Conservation (phyloP, 2,329 filamentous ascomycete genomes). For the Graphium sp. region DNA sequence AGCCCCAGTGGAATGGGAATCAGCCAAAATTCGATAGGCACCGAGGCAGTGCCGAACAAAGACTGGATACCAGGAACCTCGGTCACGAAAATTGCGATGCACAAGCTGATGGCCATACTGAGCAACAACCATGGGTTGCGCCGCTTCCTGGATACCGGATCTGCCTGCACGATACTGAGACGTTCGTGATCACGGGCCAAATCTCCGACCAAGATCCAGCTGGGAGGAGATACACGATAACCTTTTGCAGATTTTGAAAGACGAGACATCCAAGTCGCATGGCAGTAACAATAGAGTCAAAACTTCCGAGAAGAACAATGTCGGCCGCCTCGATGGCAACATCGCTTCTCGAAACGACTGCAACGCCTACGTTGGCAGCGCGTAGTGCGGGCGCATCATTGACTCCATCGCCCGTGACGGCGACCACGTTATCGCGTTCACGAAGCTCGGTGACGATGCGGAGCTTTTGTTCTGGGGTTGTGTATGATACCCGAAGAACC, state of each 20-base stretch:
- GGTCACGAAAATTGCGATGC: conserved; percentile 35
- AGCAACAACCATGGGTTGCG: conserved; percentile 31
- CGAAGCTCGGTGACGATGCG: conserved; percentile 56
- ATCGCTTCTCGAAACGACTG: conserved; percentile 46
- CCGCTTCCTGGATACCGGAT: conserved; percentile 25
- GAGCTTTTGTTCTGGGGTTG: conserved; percentile 43
- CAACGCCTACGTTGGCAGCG: conserved; percentile 52
- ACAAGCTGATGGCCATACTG: conserved; percentile 25
- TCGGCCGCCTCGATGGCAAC: conserved; percentile 49
- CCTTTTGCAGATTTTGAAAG: conserved; percentile 23
- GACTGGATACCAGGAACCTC: conserved; percentile 30
- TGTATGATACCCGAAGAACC: not conserved
- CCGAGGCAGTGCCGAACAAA: conserved; percentile 27
- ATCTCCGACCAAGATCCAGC: conserved; percentile 39
- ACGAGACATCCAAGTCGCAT: conserved; percentile 27
- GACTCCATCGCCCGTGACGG: conserved; percentile 60
- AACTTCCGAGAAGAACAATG: conserved; percentile 53
- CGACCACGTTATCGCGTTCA: conserved; percentile 38
- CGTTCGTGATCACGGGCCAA: conserved; percentile 37
- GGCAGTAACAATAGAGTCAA: conserved; percentile 52
- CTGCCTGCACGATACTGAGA: conserved; percentile 35
- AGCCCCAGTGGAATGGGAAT: conserved; percentile 31
- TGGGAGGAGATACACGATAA: conserved; percentile 26
- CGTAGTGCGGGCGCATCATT: conserved; percentile 51
- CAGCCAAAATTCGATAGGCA: conserved; percentile 34